Evolutionary conservation across 225 moss, liverwort and hornwort species (phyloP).

Genomic region (Polytrichum commune): DNA sequence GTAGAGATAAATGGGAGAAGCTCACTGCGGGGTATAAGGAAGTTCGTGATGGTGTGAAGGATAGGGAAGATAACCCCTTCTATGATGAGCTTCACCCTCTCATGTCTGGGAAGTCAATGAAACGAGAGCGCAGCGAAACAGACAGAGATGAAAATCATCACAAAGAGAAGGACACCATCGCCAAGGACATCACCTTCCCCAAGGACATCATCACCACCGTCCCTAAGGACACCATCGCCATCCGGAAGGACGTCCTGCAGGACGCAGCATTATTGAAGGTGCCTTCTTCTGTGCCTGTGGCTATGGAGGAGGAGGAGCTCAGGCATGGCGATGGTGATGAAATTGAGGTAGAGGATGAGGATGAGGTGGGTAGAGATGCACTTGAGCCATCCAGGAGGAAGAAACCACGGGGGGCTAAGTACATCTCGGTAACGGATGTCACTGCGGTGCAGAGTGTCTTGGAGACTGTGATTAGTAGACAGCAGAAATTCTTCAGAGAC

Average conservation of each 20-base stretch:
- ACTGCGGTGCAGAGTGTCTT: constrained; percentile 57
- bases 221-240: neutral
- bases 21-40: constrained; percentile 93
- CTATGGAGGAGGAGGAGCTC: constrained; percentile 18
- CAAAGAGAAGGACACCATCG: neutral
- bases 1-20: constrained; percentile 97
- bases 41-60: constrained; percentile 78
- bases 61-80: constrained; percentile 86
- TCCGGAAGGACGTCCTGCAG: constrained; percentile 1
- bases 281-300: neutral
- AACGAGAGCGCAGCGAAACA: constrained; percentile 49
- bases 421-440: constrained; percentile 43
- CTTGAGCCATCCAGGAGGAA: constrained; percentile 35
- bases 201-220: no score
- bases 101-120: constrained; percentile 84
- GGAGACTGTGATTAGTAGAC: constrained; percentile 52
- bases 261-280: neutral
- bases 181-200: neutral
- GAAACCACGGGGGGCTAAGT: constrained; percentile 33
- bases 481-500: constrained; percentile 69
- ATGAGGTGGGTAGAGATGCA: constrained; percentile 30
- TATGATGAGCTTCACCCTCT: constrained; percentile 82
- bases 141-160: constrained; percentile 30
- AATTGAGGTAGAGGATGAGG: constrained; percentile 21
- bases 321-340: constrained; percentile 3